phyloP scores from a whole-genome alignment of 371 early-diverging fungal species.

The Haplosporangium sp. region DNA sequence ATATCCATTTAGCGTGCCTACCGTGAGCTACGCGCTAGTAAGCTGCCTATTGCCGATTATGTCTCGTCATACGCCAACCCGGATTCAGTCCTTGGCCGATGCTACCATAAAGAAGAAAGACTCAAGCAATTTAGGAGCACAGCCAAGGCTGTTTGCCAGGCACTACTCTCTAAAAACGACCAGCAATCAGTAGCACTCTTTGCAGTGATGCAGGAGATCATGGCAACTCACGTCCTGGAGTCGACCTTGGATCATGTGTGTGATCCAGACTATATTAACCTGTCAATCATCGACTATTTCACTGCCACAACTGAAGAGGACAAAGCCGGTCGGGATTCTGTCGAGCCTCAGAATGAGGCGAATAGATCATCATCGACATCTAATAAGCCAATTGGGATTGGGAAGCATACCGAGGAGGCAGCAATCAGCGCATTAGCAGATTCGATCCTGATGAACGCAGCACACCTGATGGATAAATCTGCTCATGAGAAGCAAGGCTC shows the following conservation, averaged over 20 bases:
- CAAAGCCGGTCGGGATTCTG: background rate
- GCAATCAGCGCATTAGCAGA: conserved; percentile 40
- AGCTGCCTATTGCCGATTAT: conserved; percentile 42
- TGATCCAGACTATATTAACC: conserved; percentile 50
- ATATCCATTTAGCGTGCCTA: conserved; percentile 35
- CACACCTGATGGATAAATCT: conserved; percentile 42
- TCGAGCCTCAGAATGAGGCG: background rate
- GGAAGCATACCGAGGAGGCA: conserved; percentile 12
- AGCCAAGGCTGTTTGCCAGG: conserved; percentile 44
- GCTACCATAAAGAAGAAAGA: conserved; percentile 49
- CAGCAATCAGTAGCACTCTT: conserved; percentile 49
- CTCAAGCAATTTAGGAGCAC: conserved; percentile 52
- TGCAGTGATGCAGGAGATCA: conserved; percentile 53
- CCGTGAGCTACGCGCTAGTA: conserved; percentile 41
- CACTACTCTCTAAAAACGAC: conserved; percentile 41
- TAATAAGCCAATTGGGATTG: background rate
- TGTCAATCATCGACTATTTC: conserved; percentile 50
- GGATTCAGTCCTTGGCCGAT: conserved; percentile 49
- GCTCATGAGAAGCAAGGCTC: conserved; percentile 13
- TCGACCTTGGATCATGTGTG: conserved; percentile 46
- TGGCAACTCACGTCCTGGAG: conserved; percentile 50
- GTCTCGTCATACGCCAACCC: conserved; percentile 43
- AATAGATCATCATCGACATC: conserved; percentile 1
- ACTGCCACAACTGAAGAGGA: conserved; percentile 1
- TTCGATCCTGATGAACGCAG: conserved; percentile 49